Evolutionary conservation across 2,329 filamentous ascomycete species (phyloP).

Genomic region (Penicillium occitanis): DNA sequence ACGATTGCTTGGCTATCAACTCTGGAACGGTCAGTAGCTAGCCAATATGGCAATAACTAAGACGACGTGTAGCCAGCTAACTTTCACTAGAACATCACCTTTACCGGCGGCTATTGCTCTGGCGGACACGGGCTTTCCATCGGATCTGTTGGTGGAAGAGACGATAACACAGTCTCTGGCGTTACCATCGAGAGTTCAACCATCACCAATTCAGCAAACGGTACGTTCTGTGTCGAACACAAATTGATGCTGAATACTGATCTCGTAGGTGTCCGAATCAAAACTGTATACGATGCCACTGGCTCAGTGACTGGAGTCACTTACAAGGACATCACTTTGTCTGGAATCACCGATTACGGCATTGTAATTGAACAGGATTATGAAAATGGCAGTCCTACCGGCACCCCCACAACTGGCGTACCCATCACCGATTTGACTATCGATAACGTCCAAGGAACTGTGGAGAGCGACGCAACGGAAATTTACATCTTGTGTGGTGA

Average conservation of each 20-base stretch:
- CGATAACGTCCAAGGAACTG: conserved; percentile 39
- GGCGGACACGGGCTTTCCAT: conserved; percentile 38
- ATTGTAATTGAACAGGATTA: conserved; percentile 63
- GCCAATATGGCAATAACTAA: neutral
- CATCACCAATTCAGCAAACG: conserved; percentile 45
- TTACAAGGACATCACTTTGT: conserved; percentile 55
- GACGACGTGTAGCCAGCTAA: conserved; percentile 5
- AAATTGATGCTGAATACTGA: neutral
- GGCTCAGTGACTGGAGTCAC: conserved; percentile 55
- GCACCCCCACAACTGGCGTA: conserved; percentile 39
- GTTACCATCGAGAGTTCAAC: conserved; percentile 53
- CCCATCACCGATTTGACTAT: conserved; percentile 38
- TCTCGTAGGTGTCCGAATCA: conserved; percentile 54
- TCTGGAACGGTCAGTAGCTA: conserved; percentile 40
- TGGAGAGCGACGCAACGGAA: conserved; percentile 34
- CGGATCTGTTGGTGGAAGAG: conserved; percentile 47
- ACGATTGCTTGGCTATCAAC: conserved; percentile 62
- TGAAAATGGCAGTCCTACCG: conserved; percentile 47
- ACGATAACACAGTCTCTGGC: conserved; percentile 54
- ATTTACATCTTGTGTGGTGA: conserved; percentile 57
- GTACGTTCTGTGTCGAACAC: conserved; percentile 20
- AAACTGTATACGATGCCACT: conserved; percentile 54
- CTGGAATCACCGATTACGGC: conserved; percentile 54
- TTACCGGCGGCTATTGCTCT: conserved; percentile 47
- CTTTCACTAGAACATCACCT: conserved; percentile 43